Percentiles rank a stretch among this genome's conserved stretches.
These are phyloP conservation scores for Xylariomycetidae sp. DNA, from an alignment of 2,329 filamentous ascomycete species.

Conservation along the genomic window DNA sequence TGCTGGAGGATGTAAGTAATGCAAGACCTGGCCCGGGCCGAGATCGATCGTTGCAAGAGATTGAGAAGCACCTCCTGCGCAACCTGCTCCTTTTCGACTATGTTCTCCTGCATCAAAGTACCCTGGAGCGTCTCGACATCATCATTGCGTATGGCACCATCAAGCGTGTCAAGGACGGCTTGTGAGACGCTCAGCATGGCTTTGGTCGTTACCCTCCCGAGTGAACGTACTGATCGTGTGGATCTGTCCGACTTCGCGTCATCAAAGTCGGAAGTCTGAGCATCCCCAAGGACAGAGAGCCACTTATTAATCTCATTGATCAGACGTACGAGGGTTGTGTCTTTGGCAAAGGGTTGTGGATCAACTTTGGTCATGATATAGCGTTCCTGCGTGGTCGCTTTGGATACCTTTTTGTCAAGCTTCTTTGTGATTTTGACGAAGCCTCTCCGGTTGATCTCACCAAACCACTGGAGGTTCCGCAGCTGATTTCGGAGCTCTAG, in stretches of 20 bases:
- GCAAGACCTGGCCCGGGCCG: constrained; percentile 61
- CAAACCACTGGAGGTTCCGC: constrained; percentile 94
- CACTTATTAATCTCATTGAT: constrained; percentile 77
- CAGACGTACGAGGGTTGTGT: constrained; percentile 43
- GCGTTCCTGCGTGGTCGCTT: constrained; percentile 70
- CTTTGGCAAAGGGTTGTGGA: constrained; percentile 80
- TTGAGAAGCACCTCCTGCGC: constrained; percentile 71
- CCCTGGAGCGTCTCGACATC: constrained; percentile 53
- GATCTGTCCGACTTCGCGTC: constrained; percentile 73
- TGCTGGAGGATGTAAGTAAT: constrained; percentile 67
- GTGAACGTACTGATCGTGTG: constrained; percentile 61
- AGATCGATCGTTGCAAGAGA: constrained; percentile 72
- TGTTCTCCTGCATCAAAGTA: constrained; percentile 53
- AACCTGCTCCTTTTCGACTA: constrained; percentile 46
- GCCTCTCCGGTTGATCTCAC: constrained; percentile 89
- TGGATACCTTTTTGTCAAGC: constrained; percentile 87
- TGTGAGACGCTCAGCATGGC: constrained; percentile 69
- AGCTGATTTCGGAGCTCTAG: constrained; percentile 84
- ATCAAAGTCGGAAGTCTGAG: constrained; percentile 69
- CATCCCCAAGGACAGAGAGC: constrained; percentile 77
- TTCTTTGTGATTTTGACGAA: constrained; percentile 99
- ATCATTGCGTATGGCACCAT: constrained; percentile 67
- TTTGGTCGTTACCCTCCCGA: constrained; percentile 73
- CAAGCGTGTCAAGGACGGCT: constrained; percentile 64
- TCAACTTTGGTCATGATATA: constrained; percentile 92